A percentile compares a stretch with the other conserved stretches of the same genome.
Evolutionary conservation across 2,329 filamentous ascomycete genomes (phyloP).

Genomic region (Aspergillus felis): DNA sequence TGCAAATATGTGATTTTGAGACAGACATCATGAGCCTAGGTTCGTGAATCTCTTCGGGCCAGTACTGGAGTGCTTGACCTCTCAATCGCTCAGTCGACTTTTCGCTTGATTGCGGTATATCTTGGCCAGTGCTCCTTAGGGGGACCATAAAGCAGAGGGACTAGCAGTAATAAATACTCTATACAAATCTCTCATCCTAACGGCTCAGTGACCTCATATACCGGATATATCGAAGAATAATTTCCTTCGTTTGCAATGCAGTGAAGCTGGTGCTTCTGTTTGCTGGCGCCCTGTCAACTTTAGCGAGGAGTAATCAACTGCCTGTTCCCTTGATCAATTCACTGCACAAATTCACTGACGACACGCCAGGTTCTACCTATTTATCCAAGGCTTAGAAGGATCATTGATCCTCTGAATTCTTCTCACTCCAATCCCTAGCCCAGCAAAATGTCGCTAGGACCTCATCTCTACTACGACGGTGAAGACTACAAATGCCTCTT

Average conservation of each 20-base stretch:
- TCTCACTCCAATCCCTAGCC: not conserved
- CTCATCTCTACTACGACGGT: conserved; percentile 8
- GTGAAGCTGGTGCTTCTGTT: not conserved
- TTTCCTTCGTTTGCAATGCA: not conserved
- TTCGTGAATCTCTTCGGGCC: too few relatives aligned
- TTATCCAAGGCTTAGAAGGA: not conserved
- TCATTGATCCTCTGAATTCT: not conserved
- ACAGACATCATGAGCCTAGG: too few relatives aligned
- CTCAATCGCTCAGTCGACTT: too few relatives aligned
- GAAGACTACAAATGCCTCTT: conserved; percentile 10
- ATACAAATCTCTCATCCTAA: not conserved
- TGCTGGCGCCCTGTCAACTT: not conserved
- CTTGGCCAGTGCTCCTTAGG: too few relatives aligned
- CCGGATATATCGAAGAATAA: not conserved
- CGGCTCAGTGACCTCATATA: not conserved
- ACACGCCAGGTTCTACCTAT: not conserved
- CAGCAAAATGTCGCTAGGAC: conserved; percentile 1
- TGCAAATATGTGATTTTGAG: too few relatives aligned
- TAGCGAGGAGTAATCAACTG: not conserved
- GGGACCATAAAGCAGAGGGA: too few relatives aligned
- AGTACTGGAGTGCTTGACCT: too few relatives aligned
- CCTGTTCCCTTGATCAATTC: not conserved
- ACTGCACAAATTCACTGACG: not conserved
- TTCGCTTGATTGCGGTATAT: too few relatives aligned
- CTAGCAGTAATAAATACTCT: too few relatives aligned